A percentile compares a stretch with the other conserved stretches of the same genome.
Conservation (phyloP, 192 early-diverging fungal genomes). For the Coemansia asiatica region DNA sequence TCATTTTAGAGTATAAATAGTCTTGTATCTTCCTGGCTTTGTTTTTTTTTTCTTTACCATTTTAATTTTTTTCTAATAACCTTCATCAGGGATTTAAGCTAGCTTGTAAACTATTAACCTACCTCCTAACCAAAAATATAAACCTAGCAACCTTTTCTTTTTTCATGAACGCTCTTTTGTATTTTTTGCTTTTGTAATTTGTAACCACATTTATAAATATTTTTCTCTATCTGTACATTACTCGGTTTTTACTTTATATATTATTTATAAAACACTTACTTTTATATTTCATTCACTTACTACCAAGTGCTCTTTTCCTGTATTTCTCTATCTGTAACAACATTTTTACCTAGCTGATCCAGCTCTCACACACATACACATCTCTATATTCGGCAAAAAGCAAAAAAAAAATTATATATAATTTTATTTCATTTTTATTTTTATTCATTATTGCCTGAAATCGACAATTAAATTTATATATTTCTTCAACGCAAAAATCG, state of each 20-base stretch:
- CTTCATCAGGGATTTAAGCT: constrained; percentile 2
- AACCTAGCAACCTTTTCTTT: neutral
- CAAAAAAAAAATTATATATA: too few species aligned
- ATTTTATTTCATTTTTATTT: neutral
- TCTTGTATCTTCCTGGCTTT: neutral
- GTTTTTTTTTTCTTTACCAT: neutral
- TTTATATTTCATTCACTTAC: neutral
- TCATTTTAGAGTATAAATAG: constrained; percentile 6
- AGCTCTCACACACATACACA: neutral
- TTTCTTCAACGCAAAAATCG: too few species aligned
- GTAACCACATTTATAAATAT: neutral
- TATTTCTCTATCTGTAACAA: neutral
- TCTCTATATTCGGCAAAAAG: neutral
- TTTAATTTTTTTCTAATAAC: constrained; percentile 8
- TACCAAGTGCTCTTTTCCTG: neutral
- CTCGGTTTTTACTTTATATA: neutral
- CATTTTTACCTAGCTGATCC: neutral
- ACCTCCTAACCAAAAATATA: neutral
- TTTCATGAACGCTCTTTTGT: neutral
- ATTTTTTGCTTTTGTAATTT: neutral
- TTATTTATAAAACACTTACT: neutral
- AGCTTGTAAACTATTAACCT: neutral
- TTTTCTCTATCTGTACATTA: neutral
- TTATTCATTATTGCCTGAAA: constrained; percentile 1
- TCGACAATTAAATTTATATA: too few species aligned